Evolutionary conservation across 169 alveolate genomes (phyloP).

Genomic region (Plasmodium billcollinsi): DNA sequence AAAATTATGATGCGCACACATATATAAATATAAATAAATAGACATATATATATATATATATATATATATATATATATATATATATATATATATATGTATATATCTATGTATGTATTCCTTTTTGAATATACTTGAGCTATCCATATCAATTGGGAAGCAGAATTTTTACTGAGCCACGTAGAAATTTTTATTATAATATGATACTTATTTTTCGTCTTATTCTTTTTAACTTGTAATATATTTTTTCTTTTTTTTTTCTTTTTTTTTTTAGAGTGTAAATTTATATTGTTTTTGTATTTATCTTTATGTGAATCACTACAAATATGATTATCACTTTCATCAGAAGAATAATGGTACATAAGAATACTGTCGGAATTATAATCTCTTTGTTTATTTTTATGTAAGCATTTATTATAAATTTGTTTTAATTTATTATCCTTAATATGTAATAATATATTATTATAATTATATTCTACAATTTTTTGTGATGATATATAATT

Average conservation of each 20-base stretch:
- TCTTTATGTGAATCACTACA: not conserved
- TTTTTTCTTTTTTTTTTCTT: not conserved
- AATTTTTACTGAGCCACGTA: slow-evolving; percentile 63
- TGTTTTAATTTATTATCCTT: not conserved
- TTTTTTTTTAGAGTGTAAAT: slow-evolving; percentile 12
- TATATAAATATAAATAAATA: not conserved
- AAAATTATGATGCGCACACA: not conserved
- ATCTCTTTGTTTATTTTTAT: not conserved
- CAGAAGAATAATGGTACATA: no score
- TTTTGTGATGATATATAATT: not conserved
- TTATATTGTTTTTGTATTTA: not conserved
- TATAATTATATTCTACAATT: not conserved
- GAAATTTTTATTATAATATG: slow-evolving; percentile 55
- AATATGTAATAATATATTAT: not conserved
- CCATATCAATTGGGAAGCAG: slow-evolving; percentile 61
- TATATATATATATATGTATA: not conserved
- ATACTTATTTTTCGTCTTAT: slow-evolving; percentile 10
- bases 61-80: not conserved
- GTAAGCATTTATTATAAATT: no score
- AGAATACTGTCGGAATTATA: slow-evolving; percentile 2
- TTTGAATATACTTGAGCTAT: slow-evolving; percentile 32
- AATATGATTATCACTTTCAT: not conserved
- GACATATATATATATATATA: not conserved
- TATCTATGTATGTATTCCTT: no score
- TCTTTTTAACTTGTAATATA: not conserved